phyloP scores from a whole-genome alignment of 1,139 yeast genomes.

The Hemisphaericaspora xylanilytica region DNA sequence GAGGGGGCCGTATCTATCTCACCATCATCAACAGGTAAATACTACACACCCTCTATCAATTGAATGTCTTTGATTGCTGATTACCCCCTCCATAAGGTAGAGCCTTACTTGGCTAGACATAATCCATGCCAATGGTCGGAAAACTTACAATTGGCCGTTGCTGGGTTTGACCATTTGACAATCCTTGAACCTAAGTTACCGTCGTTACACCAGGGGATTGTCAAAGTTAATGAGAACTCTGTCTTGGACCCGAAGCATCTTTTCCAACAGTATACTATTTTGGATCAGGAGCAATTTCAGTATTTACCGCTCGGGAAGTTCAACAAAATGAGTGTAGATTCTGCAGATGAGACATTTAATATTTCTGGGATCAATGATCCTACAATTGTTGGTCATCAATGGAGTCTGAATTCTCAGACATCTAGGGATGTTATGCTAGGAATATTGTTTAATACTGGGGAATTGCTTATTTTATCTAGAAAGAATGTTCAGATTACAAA shows the following conservation, averaged over 20 bases:
- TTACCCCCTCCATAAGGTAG: conserved; percentile 23
- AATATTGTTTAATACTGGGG: conserved; percentile 40
- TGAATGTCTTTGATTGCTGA: conserved; percentile 18
- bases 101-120: conserved; percentile 19
- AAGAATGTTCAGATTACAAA: conserved; percentile 21
- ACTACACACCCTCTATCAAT: neutral
- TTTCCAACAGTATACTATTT: conserved; percentile 26
- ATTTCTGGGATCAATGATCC: conserved; percentile 35
- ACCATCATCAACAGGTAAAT: too few species aligned
- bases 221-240: conserved; percentile 13
- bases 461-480: conserved; percentile 33
- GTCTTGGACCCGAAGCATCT: conserved; percentile 30
- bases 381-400: conserved; percentile 33
- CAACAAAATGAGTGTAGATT: conserved; percentile 24
- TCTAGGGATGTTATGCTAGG: conserved; percentile 34
- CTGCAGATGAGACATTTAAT: conserved; percentile 30
- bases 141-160: conserved; percentile 39
- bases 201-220: conserved; percentile 29
- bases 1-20: neutral
- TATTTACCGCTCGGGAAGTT: conserved; percentile 31
- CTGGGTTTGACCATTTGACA: conserved; percentile 32
- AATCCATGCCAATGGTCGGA: conserved; percentile 40
- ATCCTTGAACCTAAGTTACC: conserved; percentile 43
- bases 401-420: conserved; percentile 28
- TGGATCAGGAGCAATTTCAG: conserved; percentile 30